phyloP scores from a whole-genome alignment of 208 protist species.

The Novymonas esmeraldas region DNA sequence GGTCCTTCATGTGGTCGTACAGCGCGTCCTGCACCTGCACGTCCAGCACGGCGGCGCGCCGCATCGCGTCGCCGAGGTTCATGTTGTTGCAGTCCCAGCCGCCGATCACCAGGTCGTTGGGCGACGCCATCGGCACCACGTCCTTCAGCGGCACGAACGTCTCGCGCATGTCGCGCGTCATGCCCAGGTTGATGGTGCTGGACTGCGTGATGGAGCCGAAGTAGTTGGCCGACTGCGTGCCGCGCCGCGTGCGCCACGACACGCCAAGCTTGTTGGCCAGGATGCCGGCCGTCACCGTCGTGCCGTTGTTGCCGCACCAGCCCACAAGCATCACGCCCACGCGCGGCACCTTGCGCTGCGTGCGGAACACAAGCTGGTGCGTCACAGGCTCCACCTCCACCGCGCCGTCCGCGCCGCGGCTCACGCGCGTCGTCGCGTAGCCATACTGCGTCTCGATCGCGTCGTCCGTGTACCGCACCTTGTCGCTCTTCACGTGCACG shows the following conservation, averaged over 20 bases:
- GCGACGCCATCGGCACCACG: conserved; percentile 97
- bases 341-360: conserved; percentile 82
- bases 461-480: conserved; percentile 79
- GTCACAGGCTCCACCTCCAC: conserved; percentile 76
- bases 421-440: conserved; percentile 85
- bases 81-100: conserved; percentile 98
- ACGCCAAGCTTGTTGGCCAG: conserved; percentile 96
- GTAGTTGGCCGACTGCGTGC: conserved; percentile 96
- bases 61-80: conserved; percentile 96
- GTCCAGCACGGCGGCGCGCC: conserved; percentile 95
- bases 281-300: conserved; percentile 97
- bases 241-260: conserved; percentile 94
- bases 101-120: conserved; percentile 97
- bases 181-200: conserved; percentile 95
- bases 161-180: conserved; percentile 88
- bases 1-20: conserved; percentile 86
- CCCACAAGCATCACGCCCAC: conserved; percentile 97
- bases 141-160: conserved; percentile 94
- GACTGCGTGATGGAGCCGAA: conserved; percentile 97
- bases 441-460: conserved; percentile 82
- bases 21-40: conserved; percentile 91
- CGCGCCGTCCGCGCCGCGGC: conserved; percentile 32
- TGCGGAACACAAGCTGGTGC: conserved; percentile 86
- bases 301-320: conserved; percentile 99
- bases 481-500: conserved; percentile 52